Conservation (phyloP, 2,329 filamentous ascomycete genomes). For the Botryotinia globosa region DNA sequence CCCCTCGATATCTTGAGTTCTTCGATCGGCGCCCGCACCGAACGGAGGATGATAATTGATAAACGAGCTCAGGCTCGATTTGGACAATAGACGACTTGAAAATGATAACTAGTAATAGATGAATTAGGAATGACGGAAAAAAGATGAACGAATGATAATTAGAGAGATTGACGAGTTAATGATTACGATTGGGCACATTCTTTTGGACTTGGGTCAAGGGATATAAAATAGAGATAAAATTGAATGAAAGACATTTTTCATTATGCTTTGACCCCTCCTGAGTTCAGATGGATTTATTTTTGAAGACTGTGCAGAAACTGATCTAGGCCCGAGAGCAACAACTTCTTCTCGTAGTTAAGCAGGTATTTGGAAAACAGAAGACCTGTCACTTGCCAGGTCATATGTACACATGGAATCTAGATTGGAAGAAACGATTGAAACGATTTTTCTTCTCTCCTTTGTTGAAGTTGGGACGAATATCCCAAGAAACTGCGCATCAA, state of each 20-base stretch:
- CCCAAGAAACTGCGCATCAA: not conserved
- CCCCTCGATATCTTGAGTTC: not conserved
- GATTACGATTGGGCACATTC: conserved; percentile 10
- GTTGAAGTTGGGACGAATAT: not conserved
- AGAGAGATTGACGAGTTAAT: not conserved
- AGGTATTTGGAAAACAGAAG: not conserved
- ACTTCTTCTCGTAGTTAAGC: not conserved
- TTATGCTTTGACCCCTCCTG: conserved; percentile 2
- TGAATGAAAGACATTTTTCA: not conserved
- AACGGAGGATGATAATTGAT: not conserved
- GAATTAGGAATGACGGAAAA: not conserved
- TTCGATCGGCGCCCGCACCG: not conserved
- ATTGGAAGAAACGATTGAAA: not conserved
- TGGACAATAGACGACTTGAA: not conserved
- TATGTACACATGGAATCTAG: not conserved
- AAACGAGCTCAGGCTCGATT: not conserved
- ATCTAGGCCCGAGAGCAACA: not conserved
- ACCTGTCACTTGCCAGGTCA: not conserved
- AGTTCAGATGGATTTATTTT: not conserved
- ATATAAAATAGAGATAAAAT: conserved; percentile 5
- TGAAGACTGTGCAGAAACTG: not conserved
- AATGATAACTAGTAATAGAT: not conserved
- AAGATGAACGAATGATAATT: not conserved
- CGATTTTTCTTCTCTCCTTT: not conserved
- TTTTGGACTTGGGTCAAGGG: not conserved